Percentiles rank a stretch among this genome's conserved stretches.
phyloP scores from a whole-genome alignment of 306 rosid genomes.

The Boehmeria nivea region DNA sequence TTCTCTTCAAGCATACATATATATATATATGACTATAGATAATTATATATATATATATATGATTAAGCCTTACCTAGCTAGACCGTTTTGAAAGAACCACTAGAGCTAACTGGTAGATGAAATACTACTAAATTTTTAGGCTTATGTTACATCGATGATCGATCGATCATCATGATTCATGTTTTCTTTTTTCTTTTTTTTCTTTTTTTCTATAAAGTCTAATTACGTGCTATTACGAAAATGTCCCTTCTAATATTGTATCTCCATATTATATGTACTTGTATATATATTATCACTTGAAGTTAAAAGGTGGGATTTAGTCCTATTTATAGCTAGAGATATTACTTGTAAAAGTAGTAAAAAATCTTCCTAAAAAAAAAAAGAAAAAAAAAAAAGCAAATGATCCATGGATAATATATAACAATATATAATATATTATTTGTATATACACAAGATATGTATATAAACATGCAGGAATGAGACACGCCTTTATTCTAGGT shows the following conservation, averaged over 20 bases:
- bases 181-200: background rate
- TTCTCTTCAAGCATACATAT: no score
- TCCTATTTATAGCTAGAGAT: no score
- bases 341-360: background rate
- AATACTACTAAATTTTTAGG: background rate
- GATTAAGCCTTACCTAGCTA: no score
- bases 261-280: background rate
- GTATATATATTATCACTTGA: background rate
- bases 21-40: no score
- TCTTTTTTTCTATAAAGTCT: background rate
- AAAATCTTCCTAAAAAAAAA: background rate
- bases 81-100: no score
- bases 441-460: no score
- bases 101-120: background rate
- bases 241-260: conserved; percentile 3
- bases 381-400: background rate
- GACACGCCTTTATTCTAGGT: no score
- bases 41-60: no score
- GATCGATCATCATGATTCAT: no score
- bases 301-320: background rate
- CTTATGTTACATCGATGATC: background rate
- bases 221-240: conserved; percentile 1
- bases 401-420: background rate
- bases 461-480: no score
- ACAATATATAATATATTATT: no score